These are phyloP conservation scores for Aspergillus avenaceus DNA, from an alignment of 495 filamentous ascomycete genomes.

Conservation along the genomic window DNA sequence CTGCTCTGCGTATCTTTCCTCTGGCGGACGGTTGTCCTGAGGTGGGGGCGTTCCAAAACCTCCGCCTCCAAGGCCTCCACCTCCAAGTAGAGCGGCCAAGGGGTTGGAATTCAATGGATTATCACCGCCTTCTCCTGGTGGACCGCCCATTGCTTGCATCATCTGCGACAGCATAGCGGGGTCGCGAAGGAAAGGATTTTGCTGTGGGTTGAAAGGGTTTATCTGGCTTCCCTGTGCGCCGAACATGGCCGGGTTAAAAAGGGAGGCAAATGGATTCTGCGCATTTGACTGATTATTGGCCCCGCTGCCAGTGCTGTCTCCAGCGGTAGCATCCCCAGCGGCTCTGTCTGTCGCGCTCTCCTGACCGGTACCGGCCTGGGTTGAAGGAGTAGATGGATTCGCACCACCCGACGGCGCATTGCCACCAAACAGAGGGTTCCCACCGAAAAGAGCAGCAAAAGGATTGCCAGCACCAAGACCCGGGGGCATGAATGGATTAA, in stretches of 20 bases:
- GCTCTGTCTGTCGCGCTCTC: slow-evolving; percentile 16
- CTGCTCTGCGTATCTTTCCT: slow-evolving; percentile 89
- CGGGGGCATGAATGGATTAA: slow-evolving; percentile 39
- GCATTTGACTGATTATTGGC: slow-evolving; percentile 26
- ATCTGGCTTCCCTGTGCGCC: slow-evolving; percentile 23
- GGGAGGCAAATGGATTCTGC: slow-evolving; percentile 50
- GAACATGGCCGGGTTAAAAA: slow-evolving; percentile 46
- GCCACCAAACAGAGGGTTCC: slow-evolving; percentile 59
- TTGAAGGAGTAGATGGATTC: slow-evolving; percentile 21
- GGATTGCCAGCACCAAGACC: slow-evolving; percentile 60
- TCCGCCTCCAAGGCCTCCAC: slow-evolving; percentile 38
- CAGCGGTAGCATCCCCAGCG: slow-evolving; percentile 18
- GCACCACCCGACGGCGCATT: slow-evolving; percentile 24
- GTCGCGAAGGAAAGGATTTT: slow-evolving; percentile 46
- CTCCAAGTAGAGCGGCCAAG: slow-evolving; percentile 37
- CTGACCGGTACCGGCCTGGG: slow-evolving; percentile 19
- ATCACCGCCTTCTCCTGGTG: slow-evolving; percentile 25
- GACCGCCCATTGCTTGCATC: slow-evolving; percentile 42
- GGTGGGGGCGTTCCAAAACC: slow-evolving; percentile 38
- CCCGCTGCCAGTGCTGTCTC: slow-evolving; percentile 19
- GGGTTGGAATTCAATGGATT: slow-evolving; percentile 30
- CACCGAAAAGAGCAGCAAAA: slow-evolving; percentile 68
- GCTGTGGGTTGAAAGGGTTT: slow-evolving; percentile 46
- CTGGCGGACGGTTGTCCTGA: slow-evolving; percentile 79
- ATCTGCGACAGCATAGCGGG: slow-evolving; percentile 44